Evolutionary conservation across 2,329 filamentous ascomycete species (phyloP).

Genomic region (Pseudocercospora pini-densiflorae): DNA sequence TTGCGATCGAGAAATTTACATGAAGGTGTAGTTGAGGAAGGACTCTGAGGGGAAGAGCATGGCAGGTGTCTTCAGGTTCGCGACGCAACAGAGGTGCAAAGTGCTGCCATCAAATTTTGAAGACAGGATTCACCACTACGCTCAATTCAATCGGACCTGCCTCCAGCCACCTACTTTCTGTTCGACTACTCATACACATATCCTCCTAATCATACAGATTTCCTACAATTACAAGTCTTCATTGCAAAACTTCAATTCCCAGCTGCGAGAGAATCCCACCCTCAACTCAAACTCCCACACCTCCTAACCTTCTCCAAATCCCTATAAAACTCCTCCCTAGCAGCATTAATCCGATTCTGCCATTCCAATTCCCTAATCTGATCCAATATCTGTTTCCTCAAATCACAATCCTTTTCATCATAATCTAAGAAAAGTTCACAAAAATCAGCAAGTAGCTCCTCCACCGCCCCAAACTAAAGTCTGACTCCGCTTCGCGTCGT

Average conservation of each 20-base stretch:
- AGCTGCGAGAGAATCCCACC: too few relatives aligned
- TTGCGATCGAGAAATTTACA: not conserved
- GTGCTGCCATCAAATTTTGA: too few relatives aligned
- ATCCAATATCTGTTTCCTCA: slow-evolving; percentile 11
- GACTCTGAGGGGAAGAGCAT: too few relatives aligned
- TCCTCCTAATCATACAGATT: not conserved
- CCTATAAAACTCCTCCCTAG: slow-evolving; percentile 9
- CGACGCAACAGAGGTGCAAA: not conserved
- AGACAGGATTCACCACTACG: too few relatives aligned
- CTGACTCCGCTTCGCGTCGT: too few relatives aligned
- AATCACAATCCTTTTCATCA: slow-evolving; percentile 9
- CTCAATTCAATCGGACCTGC: too few relatives aligned
- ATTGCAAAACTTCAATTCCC: too few relatives aligned
- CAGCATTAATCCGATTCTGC: slow-evolving; percentile 14
- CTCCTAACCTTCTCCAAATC: not conserved
- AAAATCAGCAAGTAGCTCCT: not conserved
- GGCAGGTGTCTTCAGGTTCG: not conserved
- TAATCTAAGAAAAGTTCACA: not conserved
- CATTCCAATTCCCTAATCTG: slow-evolving; percentile 13
- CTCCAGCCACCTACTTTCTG: too few relatives aligned
- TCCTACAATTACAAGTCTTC: not conserved
- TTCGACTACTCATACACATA: not conserved
- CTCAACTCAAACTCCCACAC: not conserved
- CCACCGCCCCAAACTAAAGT: too few relatives aligned
- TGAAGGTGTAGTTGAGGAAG: not conserved